Conservation (phyloP, 75 land plant species). For the Selaginella moellendorffii region DNA sequence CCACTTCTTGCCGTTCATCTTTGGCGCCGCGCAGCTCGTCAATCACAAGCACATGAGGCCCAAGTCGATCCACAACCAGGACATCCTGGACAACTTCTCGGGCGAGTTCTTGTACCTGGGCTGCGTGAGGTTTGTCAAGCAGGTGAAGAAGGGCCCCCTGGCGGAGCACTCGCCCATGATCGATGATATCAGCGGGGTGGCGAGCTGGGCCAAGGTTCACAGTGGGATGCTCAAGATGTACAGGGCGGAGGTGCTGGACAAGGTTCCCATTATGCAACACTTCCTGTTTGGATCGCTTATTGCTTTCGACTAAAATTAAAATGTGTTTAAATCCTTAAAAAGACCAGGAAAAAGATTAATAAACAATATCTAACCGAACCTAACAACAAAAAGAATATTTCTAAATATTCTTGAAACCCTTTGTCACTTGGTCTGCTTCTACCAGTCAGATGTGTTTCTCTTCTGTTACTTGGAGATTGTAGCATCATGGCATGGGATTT, state of each 20-base stretch:
- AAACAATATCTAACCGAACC: too few species aligned
- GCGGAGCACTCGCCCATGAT: slow-evolving; percentile 97
- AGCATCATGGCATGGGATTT: too few species aligned
- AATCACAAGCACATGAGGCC: slow-evolving; percentile 98
- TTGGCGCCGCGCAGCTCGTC: slow-evolving; percentile 82
- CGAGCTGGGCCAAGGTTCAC: slow-evolving; percentile 82
- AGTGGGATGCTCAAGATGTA: slow-evolving; percentile 96
- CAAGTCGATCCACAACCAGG: slow-evolving; percentile 87
- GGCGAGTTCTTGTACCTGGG: slow-evolving; percentile 72
- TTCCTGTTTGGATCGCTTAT: slow-evolving; percentile 88
- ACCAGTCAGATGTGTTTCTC: too few species aligned
- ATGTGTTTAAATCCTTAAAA: too few species aligned
- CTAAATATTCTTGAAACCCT: too few species aligned
- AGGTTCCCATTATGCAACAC: slow-evolving; percentile 99
- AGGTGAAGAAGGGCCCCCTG: slow-evolving; percentile 81
- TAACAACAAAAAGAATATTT: too few species aligned
- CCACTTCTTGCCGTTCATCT: slow-evolving; percentile 85
- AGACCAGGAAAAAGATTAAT: too few species aligned
- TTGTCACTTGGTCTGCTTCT: too few species aligned
- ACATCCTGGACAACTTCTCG: slow-evolving; percentile 81
- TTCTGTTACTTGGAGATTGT: too few species aligned
- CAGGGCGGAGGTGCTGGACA: slow-evolving; percentile 89
- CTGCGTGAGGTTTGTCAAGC: slow-evolving; percentile 75
- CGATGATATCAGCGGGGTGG: slow-evolving; percentile 90
- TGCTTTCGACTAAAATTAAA: too few species aligned